Conservation (phyloP, 2,329 filamentous ascomycete species). For the Thielaviopsis ethacetica region DNA sequence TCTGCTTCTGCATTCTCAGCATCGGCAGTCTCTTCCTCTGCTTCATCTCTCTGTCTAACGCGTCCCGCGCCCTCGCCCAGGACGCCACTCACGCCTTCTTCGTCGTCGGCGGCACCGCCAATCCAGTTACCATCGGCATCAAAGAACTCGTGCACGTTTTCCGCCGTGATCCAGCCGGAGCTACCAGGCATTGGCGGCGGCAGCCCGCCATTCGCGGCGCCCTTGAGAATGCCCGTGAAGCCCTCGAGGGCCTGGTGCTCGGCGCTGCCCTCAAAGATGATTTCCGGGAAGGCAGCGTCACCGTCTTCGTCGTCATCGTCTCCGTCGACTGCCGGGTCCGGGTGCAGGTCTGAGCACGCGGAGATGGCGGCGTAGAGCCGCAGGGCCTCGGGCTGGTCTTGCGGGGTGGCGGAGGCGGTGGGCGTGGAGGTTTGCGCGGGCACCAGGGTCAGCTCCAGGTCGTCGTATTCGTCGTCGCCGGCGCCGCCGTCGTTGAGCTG, state of each 20-base stretch:
- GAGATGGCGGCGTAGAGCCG: constrained; percentile 55
- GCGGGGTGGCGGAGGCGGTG: neutral
- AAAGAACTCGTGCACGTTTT: constrained; percentile 75
- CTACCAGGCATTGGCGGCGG: constrained; percentile 58
- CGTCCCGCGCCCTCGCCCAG: constrained; percentile 50
- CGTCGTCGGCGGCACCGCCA: constrained; percentile 28
- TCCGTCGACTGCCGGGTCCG: constrained; percentile 45
- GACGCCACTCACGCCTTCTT: constrained; percentile 31
- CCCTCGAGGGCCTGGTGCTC: constrained; percentile 40
- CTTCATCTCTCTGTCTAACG: constrained; percentile 36
- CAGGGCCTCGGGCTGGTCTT: constrained; percentile 17
- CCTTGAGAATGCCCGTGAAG: constrained; percentile 36
- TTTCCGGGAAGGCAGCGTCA: constrained; percentile 20
- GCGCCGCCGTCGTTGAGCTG: constrained; percentile 42
- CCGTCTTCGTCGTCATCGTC: constrained; percentile 43
- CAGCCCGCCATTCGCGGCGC: constrained; percentile 31
- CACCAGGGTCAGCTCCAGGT: constrained; percentile 51
- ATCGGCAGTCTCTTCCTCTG: constrained; percentile 33
- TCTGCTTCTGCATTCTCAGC: constrained; percentile 24
- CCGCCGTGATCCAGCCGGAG: constrained; percentile 75
- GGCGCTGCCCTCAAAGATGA: constrained; percentile 36
- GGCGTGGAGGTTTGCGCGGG: constrained; percentile 23
- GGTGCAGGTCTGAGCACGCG: constrained; percentile 59
- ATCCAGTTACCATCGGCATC: constrained; percentile 71
- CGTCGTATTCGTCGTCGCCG: constrained; percentile 42